These are phyloP conservation scores for Mucor irregularis DNA, from an alignment of 371 early-diverging fungal species.

Conservation along the genomic window DNA sequence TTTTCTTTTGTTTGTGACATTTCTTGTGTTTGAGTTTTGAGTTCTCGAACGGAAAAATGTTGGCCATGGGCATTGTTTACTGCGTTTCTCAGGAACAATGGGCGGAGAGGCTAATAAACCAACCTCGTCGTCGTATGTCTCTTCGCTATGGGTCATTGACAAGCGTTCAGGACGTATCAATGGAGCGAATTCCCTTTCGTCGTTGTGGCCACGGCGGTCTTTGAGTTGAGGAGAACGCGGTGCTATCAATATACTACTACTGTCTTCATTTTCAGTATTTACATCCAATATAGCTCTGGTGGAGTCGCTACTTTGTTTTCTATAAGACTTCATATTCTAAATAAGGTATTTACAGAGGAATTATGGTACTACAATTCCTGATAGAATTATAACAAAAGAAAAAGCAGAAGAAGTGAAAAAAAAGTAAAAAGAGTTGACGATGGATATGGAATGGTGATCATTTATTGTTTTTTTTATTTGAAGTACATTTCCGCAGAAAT, in stretches of 20 bases:
- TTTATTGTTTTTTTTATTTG: slow-evolving; percentile 1
- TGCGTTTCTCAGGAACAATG: neutral
- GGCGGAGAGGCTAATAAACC: neutral
- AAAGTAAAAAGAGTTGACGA: neutral
- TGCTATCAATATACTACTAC: too few relatives aligned
- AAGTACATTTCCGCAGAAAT: too few relatives aligned
- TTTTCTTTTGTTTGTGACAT: neutral
- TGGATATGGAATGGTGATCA: neutral
- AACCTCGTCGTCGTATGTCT: neutral
- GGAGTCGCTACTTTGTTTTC: neutral
- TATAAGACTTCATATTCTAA: too few relatives aligned
- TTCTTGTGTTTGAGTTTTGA: too few relatives aligned
- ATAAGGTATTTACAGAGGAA: too few relatives aligned
- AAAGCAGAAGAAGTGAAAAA: slow-evolving; percentile 1
- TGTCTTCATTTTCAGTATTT: neutral
- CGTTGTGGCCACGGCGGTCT: neutral
- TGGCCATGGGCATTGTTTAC: neutral
- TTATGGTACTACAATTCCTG: too few relatives aligned
- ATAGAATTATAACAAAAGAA: neutral
- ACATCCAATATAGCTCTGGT: neutral
- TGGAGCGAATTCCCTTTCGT: neutral
- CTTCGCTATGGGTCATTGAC: neutral
- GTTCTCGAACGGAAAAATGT: neutral
- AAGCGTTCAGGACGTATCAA: neutral
- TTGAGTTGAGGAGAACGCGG: too few relatives aligned